Evolutionary conservation across 1,139 yeast species (phyloP).

Genomic region (Petasospora fabianii): DNA sequence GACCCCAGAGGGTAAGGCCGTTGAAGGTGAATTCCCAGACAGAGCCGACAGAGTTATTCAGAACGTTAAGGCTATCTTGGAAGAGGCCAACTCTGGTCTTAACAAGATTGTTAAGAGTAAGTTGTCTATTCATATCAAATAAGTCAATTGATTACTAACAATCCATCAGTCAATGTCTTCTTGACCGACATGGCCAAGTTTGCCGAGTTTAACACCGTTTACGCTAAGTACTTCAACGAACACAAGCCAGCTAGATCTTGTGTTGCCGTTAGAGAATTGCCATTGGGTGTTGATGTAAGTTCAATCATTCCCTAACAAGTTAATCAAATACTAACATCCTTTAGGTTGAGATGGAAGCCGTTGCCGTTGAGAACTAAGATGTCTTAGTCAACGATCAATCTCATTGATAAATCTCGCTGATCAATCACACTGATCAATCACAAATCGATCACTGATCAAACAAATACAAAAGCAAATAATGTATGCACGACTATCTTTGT

Average conservation of each 20-base stretch:
- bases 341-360: conserved; percentile 58
- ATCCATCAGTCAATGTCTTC: conserved; percentile 58
- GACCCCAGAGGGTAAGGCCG: conserved; percentile 77
- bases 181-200: conserved; percentile 85
- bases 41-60: conserved; percentile 83
- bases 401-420: too few species aligned
- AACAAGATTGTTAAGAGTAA: conserved; percentile 67
- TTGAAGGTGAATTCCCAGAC: conserved; percentile 71
- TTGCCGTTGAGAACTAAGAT: conserved; percentile 46
- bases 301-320: too few species aligned
- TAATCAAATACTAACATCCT: too few species aligned
- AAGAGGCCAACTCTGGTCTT: conserved; percentile 78
- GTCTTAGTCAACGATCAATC: too few species aligned
- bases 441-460: not conserved
- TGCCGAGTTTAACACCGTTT: conserved; percentile 77
- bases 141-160: conserved; percentile 2
- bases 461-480: not conserved
- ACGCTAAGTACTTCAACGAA: conserved; percentile 70
- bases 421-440: too few species aligned
- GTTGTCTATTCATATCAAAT: too few species aligned
- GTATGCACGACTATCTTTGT: not conserved
- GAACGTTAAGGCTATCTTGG: conserved; percentile 71
- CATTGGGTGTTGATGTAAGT: conserved; percentile 74
- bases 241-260: conserved; percentile 96
- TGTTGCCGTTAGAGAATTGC: conserved; percentile 85